These are phyloP conservation scores for Crataegus laevigata DNA, from an alignment of 306 rosid genomes.

Conservation along the genomic window DNA sequence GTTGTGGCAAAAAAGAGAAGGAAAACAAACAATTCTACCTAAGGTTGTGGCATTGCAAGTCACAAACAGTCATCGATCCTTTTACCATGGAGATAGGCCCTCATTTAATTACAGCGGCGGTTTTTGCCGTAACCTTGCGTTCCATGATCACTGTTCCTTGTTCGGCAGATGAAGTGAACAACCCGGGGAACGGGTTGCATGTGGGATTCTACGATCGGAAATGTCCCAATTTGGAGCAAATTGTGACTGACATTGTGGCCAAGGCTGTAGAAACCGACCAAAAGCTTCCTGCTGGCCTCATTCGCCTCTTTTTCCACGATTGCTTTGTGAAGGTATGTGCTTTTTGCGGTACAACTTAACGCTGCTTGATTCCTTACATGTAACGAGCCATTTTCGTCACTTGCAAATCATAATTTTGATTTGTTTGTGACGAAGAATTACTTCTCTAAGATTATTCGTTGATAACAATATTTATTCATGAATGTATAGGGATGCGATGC, in stretches of 20 bases:
- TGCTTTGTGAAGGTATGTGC: slow-evolving; percentile 56
- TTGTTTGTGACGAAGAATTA: too few species aligned
- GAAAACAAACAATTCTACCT: neutral
- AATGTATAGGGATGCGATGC: slow-evolving; percentile 71
- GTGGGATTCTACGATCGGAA: slow-evolving; percentile 25
- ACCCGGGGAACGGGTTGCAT: neutral
- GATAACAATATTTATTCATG: neutral
- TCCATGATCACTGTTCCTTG: neutral
- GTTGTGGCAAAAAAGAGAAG: neutral
- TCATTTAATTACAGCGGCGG: neutral
- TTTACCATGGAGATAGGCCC: neutral
- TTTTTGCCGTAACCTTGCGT: slow-evolving; percentile 7
- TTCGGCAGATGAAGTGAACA: neutral
- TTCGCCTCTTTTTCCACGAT: slow-evolving; percentile 71
- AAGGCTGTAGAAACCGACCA: slow-evolving; percentile 4
- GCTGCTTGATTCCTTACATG: neutral
- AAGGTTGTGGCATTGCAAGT: neutral
- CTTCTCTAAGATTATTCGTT: neutral
- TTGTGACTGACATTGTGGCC: slow-evolving; percentile 15
- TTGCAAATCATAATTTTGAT: neutral
- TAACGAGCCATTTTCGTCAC: too few species aligned
- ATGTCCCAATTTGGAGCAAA: slow-evolving; percentile 46
- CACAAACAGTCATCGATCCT: neutral
- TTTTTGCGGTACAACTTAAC: neutral
- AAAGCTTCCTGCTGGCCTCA: slow-evolving; percentile 20